Percentiles rank a stretch among this genome's conserved stretches.
Evolutionary conservation across 176 grass and related monocot genomes (phyloP).

Genomic region (Carex cristatella): DNA sequence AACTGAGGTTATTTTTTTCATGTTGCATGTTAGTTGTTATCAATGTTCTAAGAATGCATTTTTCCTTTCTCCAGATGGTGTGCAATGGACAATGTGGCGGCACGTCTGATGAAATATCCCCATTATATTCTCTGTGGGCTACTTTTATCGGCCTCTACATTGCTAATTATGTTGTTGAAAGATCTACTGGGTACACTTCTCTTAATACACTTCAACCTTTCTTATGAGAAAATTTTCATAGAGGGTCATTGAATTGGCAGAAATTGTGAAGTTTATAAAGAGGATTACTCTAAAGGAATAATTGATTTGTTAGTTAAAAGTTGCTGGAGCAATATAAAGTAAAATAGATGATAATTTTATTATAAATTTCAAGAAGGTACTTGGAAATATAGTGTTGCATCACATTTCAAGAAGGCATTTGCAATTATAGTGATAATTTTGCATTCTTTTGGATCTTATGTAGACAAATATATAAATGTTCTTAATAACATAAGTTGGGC

Average conservation of each 20-base stretch:
- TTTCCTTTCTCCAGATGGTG: slow-evolving; percentile 62
- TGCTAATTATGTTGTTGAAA: slow-evolving; percentile 87
- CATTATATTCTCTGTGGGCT: slow-evolving; percentile 88
- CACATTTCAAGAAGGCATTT: background rate
- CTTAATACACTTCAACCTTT: background rate
- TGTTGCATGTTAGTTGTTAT: background rate
- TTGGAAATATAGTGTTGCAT: background rate
- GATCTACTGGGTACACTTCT: slow-evolving; percentile 69
- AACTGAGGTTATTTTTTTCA: background rate
- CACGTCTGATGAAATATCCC: slow-evolving; percentile 90
- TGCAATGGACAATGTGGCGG: slow-evolving; percentile 91
- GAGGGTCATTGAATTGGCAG: background rate
- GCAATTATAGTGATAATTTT: background rate
- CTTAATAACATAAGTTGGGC: background rate
- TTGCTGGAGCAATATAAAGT: background rate
- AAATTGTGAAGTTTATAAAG: background rate
- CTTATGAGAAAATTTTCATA: background rate
- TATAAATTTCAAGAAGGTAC: background rate
- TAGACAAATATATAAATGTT: background rate
- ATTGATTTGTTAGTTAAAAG: background rate
- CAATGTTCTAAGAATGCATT: background rate
- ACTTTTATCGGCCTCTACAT: slow-evolving; percentile 91
- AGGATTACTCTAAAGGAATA: background rate
- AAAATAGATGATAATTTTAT: background rate
- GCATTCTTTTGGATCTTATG: background rate